Evolutionary conservation across 2,329 filamentous ascomycete species (phyloP).

Genomic region (Phaeosphaeriaceae sp.): DNA sequence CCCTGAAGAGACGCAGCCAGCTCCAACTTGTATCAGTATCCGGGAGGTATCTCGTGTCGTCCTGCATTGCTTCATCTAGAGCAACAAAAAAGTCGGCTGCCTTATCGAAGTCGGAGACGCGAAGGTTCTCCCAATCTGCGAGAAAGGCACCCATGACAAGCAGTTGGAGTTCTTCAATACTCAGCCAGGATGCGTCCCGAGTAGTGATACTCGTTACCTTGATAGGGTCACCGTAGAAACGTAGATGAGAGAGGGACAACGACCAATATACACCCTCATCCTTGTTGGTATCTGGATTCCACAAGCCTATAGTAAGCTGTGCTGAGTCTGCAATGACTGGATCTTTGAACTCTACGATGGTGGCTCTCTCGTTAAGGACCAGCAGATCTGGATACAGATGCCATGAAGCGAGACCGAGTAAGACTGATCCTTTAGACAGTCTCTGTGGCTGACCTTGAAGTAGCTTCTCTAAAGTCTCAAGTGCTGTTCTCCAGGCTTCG

Average conservation of each 20-base stretch:
- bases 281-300: background rate
- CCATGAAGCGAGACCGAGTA: slow-evolving; percentile 3
- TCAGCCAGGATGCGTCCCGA: too few species aligned
- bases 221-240: slow-evolving; percentile 10
- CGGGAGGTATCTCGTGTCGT: too few species aligned
- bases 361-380: background rate
- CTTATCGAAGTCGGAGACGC: too few species aligned
- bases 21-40: too few species aligned
- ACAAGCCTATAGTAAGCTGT: background rate
- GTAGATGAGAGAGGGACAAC: slow-evolving; percentile 10
- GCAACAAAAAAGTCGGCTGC: too few species aligned
- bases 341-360: background rate
- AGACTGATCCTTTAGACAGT: slow-evolving; percentile 5
- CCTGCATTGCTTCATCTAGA: too few species aligned
- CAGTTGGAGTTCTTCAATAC: slow-evolving; percentile 1
- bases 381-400: background rate
- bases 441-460: slow-evolving; percentile 14
- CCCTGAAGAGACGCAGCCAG: too few species aligned
- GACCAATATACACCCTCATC: slow-evolving; percentile 13
- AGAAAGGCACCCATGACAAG: background rate
- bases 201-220: background rate
- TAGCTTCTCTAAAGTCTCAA: slow-evolving; percentile 17
- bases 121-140: background rate
- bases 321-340: background rate
- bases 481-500: slow-evolving; percentile 15